phyloP scores from a whole-genome alignment of 148 eudicot genomes.

The Chenopodium quinoa region DNA sequence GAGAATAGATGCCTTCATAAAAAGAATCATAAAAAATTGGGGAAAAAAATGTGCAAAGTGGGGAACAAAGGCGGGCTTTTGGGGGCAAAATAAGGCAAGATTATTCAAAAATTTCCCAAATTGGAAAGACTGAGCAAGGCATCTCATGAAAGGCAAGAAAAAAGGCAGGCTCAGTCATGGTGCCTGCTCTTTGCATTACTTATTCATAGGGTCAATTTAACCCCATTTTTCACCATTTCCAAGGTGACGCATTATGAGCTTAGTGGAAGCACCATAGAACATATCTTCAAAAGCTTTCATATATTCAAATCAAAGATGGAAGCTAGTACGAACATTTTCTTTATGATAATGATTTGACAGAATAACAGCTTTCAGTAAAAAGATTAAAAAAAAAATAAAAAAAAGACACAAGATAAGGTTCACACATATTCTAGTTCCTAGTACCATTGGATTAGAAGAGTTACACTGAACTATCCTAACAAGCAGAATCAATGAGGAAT shows the following conservation, averaged over 20 bases:
- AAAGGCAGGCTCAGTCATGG: constrained; percentile 10
- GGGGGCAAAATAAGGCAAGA: constrained; percentile 21
- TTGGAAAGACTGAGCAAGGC: constrained; percentile 21
- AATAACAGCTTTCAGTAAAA: constrained; percentile 9
- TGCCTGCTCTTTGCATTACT: constrained; percentile 3
- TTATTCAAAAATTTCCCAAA: constrained; percentile 23
- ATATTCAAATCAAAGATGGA: constrained; percentile 12
- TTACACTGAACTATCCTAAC: constrained; percentile 1
- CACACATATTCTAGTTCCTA: not conserved
- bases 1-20: constrained; percentile 21
- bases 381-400: not conserved
- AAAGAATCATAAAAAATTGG: constrained; percentile 8
- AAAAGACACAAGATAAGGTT: constrained; percentile 4
- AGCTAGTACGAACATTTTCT: constrained; percentile 7
- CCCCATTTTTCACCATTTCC: constrained; percentile 7
- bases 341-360: constrained; percentile 3
- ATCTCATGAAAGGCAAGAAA: constrained; percentile 10
- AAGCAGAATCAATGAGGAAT: constrained; percentile 8
- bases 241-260: constrained; percentile 18
- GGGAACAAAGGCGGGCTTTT: constrained; percentile 1
- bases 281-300: constrained; percentile 4
- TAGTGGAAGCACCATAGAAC: constrained; percentile 21
- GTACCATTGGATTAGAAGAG: not conserved
- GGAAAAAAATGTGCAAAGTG: constrained; percentile 5
- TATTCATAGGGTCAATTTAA: constrained; percentile 11